Conservation (phyloP, 306 rosid species). For the Gleditsia sinensis region DNA sequence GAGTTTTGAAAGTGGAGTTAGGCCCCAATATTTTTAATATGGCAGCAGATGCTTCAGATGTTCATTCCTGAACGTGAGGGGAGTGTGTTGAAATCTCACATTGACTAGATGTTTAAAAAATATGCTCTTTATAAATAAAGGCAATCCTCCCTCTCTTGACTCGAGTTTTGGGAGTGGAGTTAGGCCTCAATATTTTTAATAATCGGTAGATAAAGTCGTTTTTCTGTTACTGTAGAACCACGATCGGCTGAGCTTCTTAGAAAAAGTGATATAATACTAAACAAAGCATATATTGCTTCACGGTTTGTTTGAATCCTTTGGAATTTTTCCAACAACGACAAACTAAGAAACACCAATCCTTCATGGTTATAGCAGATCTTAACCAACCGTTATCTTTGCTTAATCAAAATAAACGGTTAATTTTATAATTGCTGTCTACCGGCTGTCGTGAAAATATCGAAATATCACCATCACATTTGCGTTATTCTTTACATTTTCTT, state of each 20-base stretch:
- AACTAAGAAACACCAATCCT: background rate
- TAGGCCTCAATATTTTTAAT: too few relatives aligned
- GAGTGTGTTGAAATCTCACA: too few relatives aligned
- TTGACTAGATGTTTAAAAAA: too few relatives aligned
- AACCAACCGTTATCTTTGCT: background rate
- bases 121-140: too few relatives aligned
- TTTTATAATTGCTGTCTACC: background rate
- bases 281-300: background rate
- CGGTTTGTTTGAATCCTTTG: background rate
- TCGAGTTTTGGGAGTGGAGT: too few relatives aligned
- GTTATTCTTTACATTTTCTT: background rate
- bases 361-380: background rate
- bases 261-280: background rate
- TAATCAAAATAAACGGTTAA: background rate
- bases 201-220: background rate
- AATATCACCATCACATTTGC: conserved; percentile 33
- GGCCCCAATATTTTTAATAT: too few relatives aligned
- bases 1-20: too few relatives aligned
- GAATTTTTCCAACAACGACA: conserved; percentile 29
- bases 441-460: conserved; percentile 28
- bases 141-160: too few relatives aligned
- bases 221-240: background rate
- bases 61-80: too few relatives aligned
- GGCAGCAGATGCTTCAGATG: too few relatives aligned
- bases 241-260: conserved; percentile 29